These are phyloP conservation scores for Paramecium biaurelia DNA, from an alignment of 73 alveolate species.

Conservation along the genomic window DNA sequence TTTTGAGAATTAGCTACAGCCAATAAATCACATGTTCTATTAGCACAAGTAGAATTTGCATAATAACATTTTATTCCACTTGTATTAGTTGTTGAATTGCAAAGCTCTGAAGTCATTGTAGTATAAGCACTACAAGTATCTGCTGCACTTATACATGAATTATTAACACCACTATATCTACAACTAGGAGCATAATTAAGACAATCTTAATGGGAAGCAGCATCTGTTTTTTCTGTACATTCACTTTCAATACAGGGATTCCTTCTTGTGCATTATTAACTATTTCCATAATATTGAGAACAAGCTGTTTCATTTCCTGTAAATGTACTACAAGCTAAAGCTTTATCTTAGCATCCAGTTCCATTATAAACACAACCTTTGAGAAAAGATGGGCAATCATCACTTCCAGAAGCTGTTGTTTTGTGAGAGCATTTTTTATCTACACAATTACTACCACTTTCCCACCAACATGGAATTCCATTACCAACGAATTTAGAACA, in stretches of 20 bases:
- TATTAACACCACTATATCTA: not conserved
- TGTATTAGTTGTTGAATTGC: not conserved
- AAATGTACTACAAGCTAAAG: not conserved
- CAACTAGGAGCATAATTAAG: not conserved
- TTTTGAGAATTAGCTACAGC: not conserved
- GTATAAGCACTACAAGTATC: not conserved
- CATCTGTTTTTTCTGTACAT: not conserved
- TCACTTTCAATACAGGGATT: not conserved
- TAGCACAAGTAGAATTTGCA: not conserved
- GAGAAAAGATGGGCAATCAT: constrained; percentile 1
- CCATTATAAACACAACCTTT: constrained; percentile 41
- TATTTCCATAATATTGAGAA: not conserved
- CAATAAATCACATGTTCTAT: not conserved
- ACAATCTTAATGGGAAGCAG: not conserved
- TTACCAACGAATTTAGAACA: not conserved
- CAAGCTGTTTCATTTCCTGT: not conserved
- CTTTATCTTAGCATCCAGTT: not conserved
- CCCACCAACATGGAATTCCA: constrained; percentile 26
- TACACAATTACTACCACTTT: not conserved
- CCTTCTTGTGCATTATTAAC: not conserved
- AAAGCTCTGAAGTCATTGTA: not conserved
- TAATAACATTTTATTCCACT: not conserved
- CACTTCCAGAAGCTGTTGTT: not conserved
- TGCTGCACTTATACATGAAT: not conserved
- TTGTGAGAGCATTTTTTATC: not conserved